These are phyloP conservation scores for Neurospora sp. DNA, from an alignment of 495 filamentous ascomycete genomes.

Conservation along the genomic window DNA sequence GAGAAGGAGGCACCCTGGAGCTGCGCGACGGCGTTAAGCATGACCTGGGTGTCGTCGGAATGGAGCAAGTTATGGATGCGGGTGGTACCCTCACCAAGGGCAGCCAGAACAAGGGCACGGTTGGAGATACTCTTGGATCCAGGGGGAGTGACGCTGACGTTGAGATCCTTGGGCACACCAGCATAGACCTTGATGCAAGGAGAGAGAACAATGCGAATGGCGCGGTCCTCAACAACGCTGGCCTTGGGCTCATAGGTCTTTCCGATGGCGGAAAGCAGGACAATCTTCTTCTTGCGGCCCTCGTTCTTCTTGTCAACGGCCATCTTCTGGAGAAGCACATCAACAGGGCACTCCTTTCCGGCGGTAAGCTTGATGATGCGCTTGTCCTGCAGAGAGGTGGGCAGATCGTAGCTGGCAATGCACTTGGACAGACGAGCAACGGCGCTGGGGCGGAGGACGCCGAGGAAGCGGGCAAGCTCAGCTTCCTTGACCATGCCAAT, in stretches of 20 bases:
- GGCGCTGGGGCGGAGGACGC: constrained; percentile 74
- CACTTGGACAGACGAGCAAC: constrained; percentile 87
- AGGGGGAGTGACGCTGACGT: constrained; percentile 73
- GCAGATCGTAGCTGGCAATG: constrained; percentile 84
- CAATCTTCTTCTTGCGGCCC: constrained; percentile 89
- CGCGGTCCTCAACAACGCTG: constrained; percentile 74
- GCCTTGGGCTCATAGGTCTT: constrained; percentile 77
- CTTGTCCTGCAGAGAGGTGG: constrained; percentile 75
- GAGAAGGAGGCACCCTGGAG: constrained; percentile 84
- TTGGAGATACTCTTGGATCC: constrained; percentile 99
- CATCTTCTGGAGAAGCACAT: constrained; percentile 83
- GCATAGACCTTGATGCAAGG: constrained; percentile 66
- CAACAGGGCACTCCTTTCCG: constrained; percentile 83
- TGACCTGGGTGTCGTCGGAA: constrained; percentile 94
- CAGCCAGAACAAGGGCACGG: constrained; percentile 83
- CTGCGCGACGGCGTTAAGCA: constrained; percentile 77
- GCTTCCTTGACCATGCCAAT: constrained; percentile 99
- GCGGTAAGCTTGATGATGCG: constrained; percentile 77
- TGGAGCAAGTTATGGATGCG: constrained; percentile 86
- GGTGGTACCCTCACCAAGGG: constrained; percentile 78
- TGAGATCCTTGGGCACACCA: constrained; percentile 49
- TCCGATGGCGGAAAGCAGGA: constrained; percentile 88
- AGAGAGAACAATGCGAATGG: constrained; percentile 76
- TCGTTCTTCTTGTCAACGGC: constrained; percentile 98
- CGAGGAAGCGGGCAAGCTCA: constrained; percentile 81